Evolutionary conservation across 2,329 filamentous ascomycete genomes (phyloP), one percentile per base, ranked within the genome.

Genomic region (Cercospora zeina): DNA sequence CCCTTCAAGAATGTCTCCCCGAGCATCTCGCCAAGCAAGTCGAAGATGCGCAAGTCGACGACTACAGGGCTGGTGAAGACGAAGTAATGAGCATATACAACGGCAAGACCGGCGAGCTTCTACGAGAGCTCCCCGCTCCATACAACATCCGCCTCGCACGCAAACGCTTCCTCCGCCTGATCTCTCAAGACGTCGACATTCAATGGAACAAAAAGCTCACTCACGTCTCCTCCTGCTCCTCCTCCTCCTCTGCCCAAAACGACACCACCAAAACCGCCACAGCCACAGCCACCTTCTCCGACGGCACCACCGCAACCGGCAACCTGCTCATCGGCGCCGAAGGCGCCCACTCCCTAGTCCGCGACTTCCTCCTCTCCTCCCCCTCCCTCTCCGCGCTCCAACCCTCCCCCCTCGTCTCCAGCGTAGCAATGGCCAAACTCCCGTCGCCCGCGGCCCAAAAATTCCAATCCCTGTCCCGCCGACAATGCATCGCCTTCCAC

Each of bases 341-440:
- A 58, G 71, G 73, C 19, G 75, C 78, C 2, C 71, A 70, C 66
- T 74, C 71, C 34, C 69, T 73, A 39, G 54, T 63, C 10, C 53
- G 65, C n/a, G 60, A 67, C 13, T 64, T 49, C 8, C 62, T 67
- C 13, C 33, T 64, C 11, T 59, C 60, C 10, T 60, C 60, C n/a
- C 57, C 62, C 42, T n/a, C 19, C 19, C 53, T 59, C 31, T 59
- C 59, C 10, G 42, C 59, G 6, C 60, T 62, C 4, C 61, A 53
- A 21, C 53, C 51, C 24, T 63, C 63, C 3, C 62, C 65, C 16
- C 45, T 66, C 7, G 65, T 66, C 31, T 60, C 65, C 13, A 61
- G 62, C 50, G 62, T 59, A 4, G 61, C 56, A 19, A 63, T 66
- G 62, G 62, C 65, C 37, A 61, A 54, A 31, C 60, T 66, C 14